phyloP scores from a whole-genome alignment of 139 green algal species.

The Chlamydomonas sp. region DNA sequence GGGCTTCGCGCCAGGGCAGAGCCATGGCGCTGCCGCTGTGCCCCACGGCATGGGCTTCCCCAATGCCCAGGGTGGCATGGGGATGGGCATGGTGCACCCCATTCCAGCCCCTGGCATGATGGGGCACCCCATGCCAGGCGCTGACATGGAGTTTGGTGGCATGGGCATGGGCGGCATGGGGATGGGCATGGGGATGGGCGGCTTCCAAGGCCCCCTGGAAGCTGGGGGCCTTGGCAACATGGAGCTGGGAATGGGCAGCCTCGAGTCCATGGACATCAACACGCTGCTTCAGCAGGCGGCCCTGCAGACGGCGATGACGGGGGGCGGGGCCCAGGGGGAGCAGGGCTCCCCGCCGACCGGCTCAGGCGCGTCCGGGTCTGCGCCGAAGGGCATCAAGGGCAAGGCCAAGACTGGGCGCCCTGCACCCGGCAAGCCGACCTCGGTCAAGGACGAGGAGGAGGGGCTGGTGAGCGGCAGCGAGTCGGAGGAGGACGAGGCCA shows the following conservation, averaged over 20 bases:
- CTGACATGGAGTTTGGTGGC: neutral
- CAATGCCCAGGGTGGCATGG: neutral
- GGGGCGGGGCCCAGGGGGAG: neutral
- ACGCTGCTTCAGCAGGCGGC: no score
- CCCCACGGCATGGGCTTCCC: neutral
- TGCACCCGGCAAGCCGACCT: conserved; percentile 19
- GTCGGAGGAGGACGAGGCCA: conserved; percentile 11
- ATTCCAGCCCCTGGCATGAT: neutral
- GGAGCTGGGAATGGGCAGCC: no score
- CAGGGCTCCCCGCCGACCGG: neutral
- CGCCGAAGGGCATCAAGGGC: conserved; percentile 9
- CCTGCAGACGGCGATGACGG: no score
- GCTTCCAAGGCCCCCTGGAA: no score
- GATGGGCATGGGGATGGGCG: no score
- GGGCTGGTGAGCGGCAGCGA: conserved; percentile 4
- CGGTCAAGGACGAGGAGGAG: conserved; percentile 7
- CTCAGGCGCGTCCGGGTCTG: neutral
- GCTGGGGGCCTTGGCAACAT: no score
- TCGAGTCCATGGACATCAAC: no score
- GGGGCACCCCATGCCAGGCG: neutral
- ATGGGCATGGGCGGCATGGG: neutral
- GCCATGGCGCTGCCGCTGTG: neutral
- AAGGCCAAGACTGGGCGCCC: neutral
- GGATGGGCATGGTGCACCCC: conserved; percentile 10
- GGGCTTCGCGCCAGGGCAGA: neutral